A percentile compares a stretch with the other conserved stretches of the same genome.
phyloP scores from a whole-genome alignment of 2,329 filamentous ascomycete genomes.

The Chrysosphaeria jannelii region DNA sequence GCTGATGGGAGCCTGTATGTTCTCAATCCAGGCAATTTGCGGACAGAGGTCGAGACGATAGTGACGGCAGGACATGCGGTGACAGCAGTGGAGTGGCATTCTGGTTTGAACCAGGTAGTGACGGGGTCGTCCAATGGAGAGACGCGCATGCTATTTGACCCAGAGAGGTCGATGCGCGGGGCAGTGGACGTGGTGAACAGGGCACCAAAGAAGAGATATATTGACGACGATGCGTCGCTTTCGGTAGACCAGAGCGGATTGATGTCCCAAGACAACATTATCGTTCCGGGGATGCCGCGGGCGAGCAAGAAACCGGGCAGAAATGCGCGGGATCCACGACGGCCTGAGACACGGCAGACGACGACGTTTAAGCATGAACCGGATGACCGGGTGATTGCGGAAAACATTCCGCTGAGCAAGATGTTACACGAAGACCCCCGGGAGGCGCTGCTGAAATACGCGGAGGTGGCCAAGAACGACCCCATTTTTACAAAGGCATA shows the following conservation, averaged over 20 bases:
- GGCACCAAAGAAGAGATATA: slow-evolving; percentile 76
- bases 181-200: slow-evolving; percentile 76
- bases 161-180: slow-evolving; percentile 49
- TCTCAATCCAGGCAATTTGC: slow-evolving; percentile 71
- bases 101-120: slow-evolving; percentile 84
- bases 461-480: slow-evolving; percentile 72
- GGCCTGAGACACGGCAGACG: slow-evolving; percentile 56
- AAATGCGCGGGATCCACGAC: slow-evolving; percentile 47
- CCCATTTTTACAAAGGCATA: slow-evolving; percentile 86
- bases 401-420: slow-evolving; percentile 63
- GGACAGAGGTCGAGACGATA: slow-evolving; percentile 55
- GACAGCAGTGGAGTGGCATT: slow-evolving; percentile 70
- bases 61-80: slow-evolving; percentile 65
- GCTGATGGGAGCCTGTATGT: slow-evolving; percentile 68
- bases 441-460: slow-evolving; percentile 83
- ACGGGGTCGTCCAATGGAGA: slow-evolving; percentile 80
- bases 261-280: slow-evolving; percentile 55
- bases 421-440: slow-evolving; percentile 94
- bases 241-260: slow-evolving; percentile 56
- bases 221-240: slow-evolving; percentile 71
- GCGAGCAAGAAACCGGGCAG: slow-evolving; percentile 26
- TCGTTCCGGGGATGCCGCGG: slow-evolving; percentile 32
- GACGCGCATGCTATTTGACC: slow-evolving; percentile 74
- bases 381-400: slow-evolving; percentile 64
- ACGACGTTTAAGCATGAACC: slow-evolving; percentile 84